A percentile compares a stretch with the other conserved stretches of the same genome.
Conservation (phyloP, 2,329 filamentous ascomycete species). For the Malbranchea zuffiana region DNA sequence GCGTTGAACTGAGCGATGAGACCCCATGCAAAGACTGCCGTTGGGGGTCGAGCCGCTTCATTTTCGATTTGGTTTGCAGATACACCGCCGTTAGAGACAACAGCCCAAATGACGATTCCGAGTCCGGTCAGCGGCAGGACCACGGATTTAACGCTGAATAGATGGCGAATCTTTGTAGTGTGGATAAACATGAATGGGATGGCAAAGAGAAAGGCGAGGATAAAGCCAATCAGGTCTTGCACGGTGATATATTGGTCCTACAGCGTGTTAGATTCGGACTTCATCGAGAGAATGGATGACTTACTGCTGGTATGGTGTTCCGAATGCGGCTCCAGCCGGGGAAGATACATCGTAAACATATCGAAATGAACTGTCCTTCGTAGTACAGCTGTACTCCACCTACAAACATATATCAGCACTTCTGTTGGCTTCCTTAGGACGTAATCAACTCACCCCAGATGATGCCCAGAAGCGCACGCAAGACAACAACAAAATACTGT, state of each 20-base stretch:
- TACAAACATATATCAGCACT: too few species aligned
- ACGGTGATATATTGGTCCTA: conserved; percentile 19
- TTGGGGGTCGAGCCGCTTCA: conserved; percentile 12
- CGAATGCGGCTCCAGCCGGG: conserved; percentile 18
- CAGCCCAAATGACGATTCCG: conserved; percentile 29
- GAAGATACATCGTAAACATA: conserved; percentile 21
- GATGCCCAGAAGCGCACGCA: conserved; percentile 15
- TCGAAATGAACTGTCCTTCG: conserved; percentile 19
- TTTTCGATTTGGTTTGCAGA: conserved; percentile 15
- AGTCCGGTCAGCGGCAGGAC: conserved; percentile 28
- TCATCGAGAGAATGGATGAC: background rate
- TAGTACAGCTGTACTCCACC: conserved; percentile 18
- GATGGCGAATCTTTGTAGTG: conserved; percentile 26
- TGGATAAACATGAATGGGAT: conserved; percentile 26
- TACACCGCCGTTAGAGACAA: conserved; percentile 19
- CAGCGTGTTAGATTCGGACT: background rate
- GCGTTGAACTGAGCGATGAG: conserved; percentile 32
- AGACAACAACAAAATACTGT: conserved; percentile 16
- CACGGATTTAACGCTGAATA: conserved; percentile 30
- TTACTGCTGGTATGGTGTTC: conserved; percentile 18
- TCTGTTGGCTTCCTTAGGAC: too few species aligned
- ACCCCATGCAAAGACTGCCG: conserved; percentile 27
- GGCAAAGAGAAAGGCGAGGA: conserved; percentile 19
- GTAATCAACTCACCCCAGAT: conserved; percentile 17
- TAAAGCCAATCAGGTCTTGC: conserved; percentile 19